phyloP scores from a whole-genome alignment of 495 filamentous ascomycete species.

The Tuber indicum region DNA sequence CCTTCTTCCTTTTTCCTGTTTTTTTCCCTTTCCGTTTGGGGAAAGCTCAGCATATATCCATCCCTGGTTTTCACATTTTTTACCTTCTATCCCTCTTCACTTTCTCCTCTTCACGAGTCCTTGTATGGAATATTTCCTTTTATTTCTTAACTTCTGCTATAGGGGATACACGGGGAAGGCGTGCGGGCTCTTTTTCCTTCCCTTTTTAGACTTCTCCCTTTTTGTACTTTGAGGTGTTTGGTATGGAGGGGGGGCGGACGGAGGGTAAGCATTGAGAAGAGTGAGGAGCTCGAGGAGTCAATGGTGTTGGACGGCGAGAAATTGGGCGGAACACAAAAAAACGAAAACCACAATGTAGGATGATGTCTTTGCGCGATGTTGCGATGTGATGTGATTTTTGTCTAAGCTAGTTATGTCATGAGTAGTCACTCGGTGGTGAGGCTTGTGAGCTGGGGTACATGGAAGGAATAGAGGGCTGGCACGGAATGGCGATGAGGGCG shows the following conservation, averaged over 20 bases:
- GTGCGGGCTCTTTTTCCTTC: background rate
- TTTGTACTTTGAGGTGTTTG: background rate
- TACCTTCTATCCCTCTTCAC: background rate
- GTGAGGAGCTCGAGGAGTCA: background rate
- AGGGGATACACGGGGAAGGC: slow-evolving; percentile 1
- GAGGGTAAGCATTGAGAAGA: background rate
- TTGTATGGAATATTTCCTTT: background rate
- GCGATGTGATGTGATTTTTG: background rate
- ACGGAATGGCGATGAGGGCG: background rate
- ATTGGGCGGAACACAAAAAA: background rate
- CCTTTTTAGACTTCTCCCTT: slow-evolving; percentile 3
- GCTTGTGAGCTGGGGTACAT: background rate
- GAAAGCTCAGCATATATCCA: background rate
- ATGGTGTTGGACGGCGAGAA: background rate
- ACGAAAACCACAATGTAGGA: background rate
- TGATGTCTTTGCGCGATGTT: background rate
- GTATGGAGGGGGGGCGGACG: background rate
- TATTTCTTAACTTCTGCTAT: background rate
- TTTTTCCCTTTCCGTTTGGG: background rate
- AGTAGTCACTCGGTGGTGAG: background rate
- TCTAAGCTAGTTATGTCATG: background rate
- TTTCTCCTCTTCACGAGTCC: background rate
- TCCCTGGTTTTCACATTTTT: background rate
- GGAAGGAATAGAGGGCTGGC: background rate
- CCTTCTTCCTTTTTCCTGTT: background rate